Evolutionary conservation across 129 eudicot genomes (phyloP).

Genomic region (Flaveria brownii): DNA sequence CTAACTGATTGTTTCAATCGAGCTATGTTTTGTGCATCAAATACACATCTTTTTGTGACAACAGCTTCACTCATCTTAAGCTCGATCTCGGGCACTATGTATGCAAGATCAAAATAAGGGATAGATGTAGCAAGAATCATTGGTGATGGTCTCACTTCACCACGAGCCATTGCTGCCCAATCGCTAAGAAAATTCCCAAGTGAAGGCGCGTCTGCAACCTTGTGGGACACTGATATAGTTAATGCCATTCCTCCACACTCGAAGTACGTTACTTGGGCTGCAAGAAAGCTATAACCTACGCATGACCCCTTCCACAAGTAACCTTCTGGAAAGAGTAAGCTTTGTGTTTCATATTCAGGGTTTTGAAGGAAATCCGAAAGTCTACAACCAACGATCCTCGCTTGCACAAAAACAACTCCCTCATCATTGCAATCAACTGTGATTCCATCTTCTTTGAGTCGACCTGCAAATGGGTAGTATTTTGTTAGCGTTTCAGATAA

Average conservation of each 20-base stretch:
- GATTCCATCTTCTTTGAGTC: slow-evolving; percentile 27
- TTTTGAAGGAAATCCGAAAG: slow-evolving; percentile 27
- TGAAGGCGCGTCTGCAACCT: slow-evolving; percentile 32
- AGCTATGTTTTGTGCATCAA: slow-evolving; percentile 11
- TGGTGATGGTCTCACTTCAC: slow-evolving; percentile 27
- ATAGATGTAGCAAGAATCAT: slow-evolving; percentile 27
- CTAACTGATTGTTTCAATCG: slow-evolving; percentile 5
- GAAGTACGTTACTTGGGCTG: slow-evolving; percentile 31
- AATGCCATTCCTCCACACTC: slow-evolving; percentile 35
- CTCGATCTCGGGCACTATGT: slow-evolving; percentile 23
- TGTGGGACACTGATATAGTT: slow-evolving; percentile 29
- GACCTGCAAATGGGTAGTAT: slow-evolving; percentile 44
- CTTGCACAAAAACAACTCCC: slow-evolving; percentile 29
- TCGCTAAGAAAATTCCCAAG: slow-evolving; percentile 31
- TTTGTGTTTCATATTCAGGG: slow-evolving; percentile 20
- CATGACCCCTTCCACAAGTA: slow-evolving; percentile 34
- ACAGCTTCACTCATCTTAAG: slow-evolving; percentile 8
- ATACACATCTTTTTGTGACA: slow-evolving; percentile 30
- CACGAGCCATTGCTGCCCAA: slow-evolving; percentile 28
- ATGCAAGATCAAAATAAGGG: slow-evolving; percentile 9
- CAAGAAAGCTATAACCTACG: slow-evolving; percentile 22
- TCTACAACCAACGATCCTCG: slow-evolving; percentile 3
- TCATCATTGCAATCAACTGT: slow-evolving; percentile 37
- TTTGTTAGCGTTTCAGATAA: slow-evolving; percentile 32
- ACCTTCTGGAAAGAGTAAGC: slow-evolving; percentile 27